Conservation (phyloP, 1,284 basidiomycete species). For the Cutaneotrichosporon dermatis region DNA sequence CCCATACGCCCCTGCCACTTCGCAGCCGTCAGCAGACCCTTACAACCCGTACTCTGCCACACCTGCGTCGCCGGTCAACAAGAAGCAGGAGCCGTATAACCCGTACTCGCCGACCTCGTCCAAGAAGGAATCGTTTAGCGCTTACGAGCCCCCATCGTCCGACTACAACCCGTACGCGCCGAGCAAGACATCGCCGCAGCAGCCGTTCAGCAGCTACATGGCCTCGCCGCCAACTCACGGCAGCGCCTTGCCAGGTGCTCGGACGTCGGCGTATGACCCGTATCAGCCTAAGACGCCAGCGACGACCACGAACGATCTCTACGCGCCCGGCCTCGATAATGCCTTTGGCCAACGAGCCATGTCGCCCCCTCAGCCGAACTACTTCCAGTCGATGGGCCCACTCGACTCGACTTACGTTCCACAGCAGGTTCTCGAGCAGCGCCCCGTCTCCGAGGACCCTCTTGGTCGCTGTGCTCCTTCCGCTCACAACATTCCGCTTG, state of each 20-base stretch:
- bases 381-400: conserved; percentile 61
- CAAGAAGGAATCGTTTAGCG: conserved; percentile 5
- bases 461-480: conserved; percentile 65
- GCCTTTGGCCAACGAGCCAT: conserved; percentile 17
- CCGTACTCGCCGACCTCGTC: conserved; percentile 5
- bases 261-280: conserved; percentile 1
- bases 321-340: conserved; percentile 21
- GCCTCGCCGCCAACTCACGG: not conserved
- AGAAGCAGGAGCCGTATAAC: not conserved
- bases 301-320: conserved; percentile 4
- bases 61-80: not conserved
- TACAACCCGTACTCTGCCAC: conserved; percentile 14
- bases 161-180: conserved; percentile 6
- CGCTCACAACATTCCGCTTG: conserved; percentile 61
- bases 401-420: conserved; percentile 60
- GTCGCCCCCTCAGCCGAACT: conserved; percentile 30
- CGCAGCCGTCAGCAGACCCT: conserved; percentile 1
- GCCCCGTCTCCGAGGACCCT: conserved; percentile 61
- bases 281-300: not conserved
- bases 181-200: conserved; percentile 2
- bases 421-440: conserved; percentile 50
- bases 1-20: conserved; percentile 3
- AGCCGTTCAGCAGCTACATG: conserved; percentile 3
- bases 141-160: conserved; percentile 8
- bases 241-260: not conserved